Conservation (phyloP, 139 green algal species). For the Gonium pectorale region DNA sequence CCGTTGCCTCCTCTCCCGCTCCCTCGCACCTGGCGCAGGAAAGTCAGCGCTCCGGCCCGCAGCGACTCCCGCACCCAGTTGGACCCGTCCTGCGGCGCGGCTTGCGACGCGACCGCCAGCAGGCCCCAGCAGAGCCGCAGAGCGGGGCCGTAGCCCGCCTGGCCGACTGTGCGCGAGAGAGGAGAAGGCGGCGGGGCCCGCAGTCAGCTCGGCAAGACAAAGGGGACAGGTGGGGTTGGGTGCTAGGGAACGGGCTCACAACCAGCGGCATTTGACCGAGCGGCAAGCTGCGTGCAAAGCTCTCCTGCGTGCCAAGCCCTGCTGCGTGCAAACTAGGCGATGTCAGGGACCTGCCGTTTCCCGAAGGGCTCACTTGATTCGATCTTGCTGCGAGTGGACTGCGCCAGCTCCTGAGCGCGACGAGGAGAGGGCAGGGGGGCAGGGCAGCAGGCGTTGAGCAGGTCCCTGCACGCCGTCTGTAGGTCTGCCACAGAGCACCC, state of each 20-base stretch:
- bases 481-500: too few species aligned
- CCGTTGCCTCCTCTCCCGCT: neutral
- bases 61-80: conserved; percentile 12
- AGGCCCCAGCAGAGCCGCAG: conserved; percentile 70
- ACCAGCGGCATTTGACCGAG: too few species aligned
- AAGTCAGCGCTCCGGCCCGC: conserved; percentile 18
- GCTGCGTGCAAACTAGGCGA: too few species aligned
- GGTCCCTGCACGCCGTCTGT: too few species aligned
- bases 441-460: too few species aligned
- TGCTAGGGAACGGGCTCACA: too few species aligned
- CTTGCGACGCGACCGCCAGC: conserved; percentile 50
- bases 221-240: too few species aligned
- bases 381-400: neutral
- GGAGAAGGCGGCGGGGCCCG: neutral
- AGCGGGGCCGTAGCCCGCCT: conserved; percentile 32
- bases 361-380: neutral
- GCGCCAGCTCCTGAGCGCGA: conserved; percentile 32
- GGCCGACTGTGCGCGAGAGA: neutral
- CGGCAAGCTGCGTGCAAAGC: too few species aligned
- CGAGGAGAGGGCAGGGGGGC: too few species aligned
- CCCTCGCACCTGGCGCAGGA: conserved; percentile 37
- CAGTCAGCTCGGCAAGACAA: too few species aligned
- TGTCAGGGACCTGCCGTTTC: too few species aligned
- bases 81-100: conserved; percentile 18
- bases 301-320: too few species aligned